These are phyloP conservation scores for Phytophthora palmivora DNA, from an alignment of 352 stramenopile species.

Conservation along the genomic window DNA sequence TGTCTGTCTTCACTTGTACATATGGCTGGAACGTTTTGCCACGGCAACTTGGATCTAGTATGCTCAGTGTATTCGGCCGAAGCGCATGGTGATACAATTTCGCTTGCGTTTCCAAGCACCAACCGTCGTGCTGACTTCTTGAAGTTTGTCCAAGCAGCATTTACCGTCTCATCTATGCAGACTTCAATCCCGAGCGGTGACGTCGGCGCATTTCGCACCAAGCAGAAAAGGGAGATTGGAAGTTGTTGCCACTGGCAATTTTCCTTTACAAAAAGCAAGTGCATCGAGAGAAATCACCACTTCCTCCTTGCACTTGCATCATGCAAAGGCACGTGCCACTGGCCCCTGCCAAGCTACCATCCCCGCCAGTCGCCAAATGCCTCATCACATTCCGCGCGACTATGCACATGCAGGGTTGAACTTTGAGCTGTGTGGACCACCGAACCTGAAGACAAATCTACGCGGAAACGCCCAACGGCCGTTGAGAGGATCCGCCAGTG, in stretches of 20 bases:
- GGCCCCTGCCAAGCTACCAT: background rate
- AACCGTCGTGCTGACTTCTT: slow-evolving; percentile 13
- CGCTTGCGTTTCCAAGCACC: slow-evolving; percentile 23
- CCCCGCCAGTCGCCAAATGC: slow-evolving; percentile 20
- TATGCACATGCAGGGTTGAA: slow-evolving; percentile 21
- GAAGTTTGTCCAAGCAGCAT: slow-evolving; percentile 28
- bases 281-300: background rate
- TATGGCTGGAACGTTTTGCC: too few relatives aligned
- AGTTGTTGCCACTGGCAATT: too few relatives aligned
- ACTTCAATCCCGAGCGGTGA: slow-evolving; percentile 26
- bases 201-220: slow-evolving; percentile 25
- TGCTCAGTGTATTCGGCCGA: background rate
- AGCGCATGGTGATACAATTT: slow-evolving; percentile 16
- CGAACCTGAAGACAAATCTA: slow-evolving; percentile 36
- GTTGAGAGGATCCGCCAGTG: too few relatives aligned
- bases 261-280: too few relatives aligned
- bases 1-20: slow-evolving; percentile 2
- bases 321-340: too few relatives aligned
- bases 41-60: slow-evolving; percentile 5
- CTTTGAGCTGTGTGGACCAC: slow-evolving; percentile 32
- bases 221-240: slow-evolving; percentile 29
- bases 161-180: slow-evolving; percentile 26
- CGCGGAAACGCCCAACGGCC: slow-evolving; percentile 1
- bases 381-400: slow-evolving; percentile 27
- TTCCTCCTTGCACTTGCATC: too few relatives aligned